These are phyloP conservation scores for Aphanocladium album DNA, from an alignment of 2,329 filamentous ascomycete species.

Conservation along the genomic window DNA sequence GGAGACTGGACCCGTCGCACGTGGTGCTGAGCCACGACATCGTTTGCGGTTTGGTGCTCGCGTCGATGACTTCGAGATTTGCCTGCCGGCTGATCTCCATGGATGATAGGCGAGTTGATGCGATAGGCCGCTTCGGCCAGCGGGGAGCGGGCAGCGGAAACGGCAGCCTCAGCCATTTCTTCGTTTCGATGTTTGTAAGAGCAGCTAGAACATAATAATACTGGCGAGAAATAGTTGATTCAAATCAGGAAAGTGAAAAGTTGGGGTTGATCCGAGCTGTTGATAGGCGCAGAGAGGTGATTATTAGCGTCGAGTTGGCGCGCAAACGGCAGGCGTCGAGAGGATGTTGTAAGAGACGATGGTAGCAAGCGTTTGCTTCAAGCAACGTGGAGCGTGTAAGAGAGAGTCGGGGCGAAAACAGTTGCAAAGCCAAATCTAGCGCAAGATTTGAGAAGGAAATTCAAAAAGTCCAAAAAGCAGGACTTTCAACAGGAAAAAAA, in stretches of 20 bases:
- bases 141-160: conserved; percentile 33
- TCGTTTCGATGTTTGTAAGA: conserved; percentile 16
- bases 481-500: conserved; percentile 14
- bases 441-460: background rate
- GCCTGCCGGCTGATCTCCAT: conserved; percentile 21
- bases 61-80: conserved; percentile 27
- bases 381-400: conserved; percentile 4
- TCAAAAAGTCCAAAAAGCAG: background rate
- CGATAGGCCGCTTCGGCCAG: conserved; percentile 44
- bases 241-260: background rate
- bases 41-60: background rate
- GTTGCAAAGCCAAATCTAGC: background rate
- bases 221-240: conserved; percentile 13
- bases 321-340: conserved; percentile 5
- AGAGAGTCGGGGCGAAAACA: background rate
- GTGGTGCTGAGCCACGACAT: conserved; percentile 15
- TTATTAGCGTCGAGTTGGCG: background rate
- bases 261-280: background rate
- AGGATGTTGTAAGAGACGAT: conserved; percentile 5
- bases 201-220: conserved; percentile 36
- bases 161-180: conserved; percentile 29
- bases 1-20: conserved; percentile 12
- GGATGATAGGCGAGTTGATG: conserved; percentile 37
- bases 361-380: background rate
- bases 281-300: background rate